Percentiles rank a stretch among this genome's conserved stretches.
Evolutionary conservation across 768 basidiomycete species (phyloP).

Genomic region (Leccinum longicurvipes): DNA sequence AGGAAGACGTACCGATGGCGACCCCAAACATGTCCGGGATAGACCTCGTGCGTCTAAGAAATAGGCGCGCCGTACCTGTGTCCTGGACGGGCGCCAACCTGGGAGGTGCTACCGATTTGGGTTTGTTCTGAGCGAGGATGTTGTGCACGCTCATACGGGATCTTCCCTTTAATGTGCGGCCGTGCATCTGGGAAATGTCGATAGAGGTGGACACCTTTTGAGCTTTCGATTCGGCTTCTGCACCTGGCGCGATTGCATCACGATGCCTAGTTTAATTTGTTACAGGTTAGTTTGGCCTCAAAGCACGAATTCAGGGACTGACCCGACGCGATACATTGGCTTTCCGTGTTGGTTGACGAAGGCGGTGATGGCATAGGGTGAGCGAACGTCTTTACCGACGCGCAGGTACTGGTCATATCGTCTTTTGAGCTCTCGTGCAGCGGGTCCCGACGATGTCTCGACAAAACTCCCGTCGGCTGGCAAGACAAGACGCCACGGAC

Average conservation of each 20-base stretch:
- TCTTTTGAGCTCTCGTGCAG: slow-evolving; percentile 74
- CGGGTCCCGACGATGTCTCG: slow-evolving; percentile 74
- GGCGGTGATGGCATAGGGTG: slow-evolving; percentile 80
- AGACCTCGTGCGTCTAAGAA: slow-evolving; percentile 68
- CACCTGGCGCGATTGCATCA: slow-evolving; percentile 58
- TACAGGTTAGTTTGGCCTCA: neutral
- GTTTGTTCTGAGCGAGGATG: slow-evolving; percentile 48
- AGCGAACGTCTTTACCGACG: slow-evolving; percentile 63
- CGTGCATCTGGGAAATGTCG: slow-evolving; percentile 35
- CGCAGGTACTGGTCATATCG: slow-evolving; percentile 68
- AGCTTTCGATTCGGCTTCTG: slow-evolving; percentile 44
- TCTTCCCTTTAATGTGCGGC: slow-evolving; percentile 43
- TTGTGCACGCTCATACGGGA: slow-evolving; percentile 70
- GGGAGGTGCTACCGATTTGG: slow-evolving; percentile 34
- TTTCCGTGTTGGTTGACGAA: slow-evolving; percentile 80
- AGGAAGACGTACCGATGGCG: slow-evolving; percentile 26
- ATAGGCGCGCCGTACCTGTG: slow-evolving; percentile 42
- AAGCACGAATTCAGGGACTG: slow-evolving; percentile 28
- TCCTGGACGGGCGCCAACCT: slow-evolving; percentile 31
- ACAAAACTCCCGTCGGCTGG: slow-evolving; percentile 74
- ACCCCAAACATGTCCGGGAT: slow-evolving; percentile 55
- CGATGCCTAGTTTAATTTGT: slow-evolving; percentile 43
- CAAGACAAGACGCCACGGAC: neutral
- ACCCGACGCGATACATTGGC: slow-evolving; percentile 77
- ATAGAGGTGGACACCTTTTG: slow-evolving; percentile 32